Evolutionary conservation across 441 rosid species (phyloP), one percentile per base, ranked within the genome.

Genomic region (Croton laevigatus): DNA sequence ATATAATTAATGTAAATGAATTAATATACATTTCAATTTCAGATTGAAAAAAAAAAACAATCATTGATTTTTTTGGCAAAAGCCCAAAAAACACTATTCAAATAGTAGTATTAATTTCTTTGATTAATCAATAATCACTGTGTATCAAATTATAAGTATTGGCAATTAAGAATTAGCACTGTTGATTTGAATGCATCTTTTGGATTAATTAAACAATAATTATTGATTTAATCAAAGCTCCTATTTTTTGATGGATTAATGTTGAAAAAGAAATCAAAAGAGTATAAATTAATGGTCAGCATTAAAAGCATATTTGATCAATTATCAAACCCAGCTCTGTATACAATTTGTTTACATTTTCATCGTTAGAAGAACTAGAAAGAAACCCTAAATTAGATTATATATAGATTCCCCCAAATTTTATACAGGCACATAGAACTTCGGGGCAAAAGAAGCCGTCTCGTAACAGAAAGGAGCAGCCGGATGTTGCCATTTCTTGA

Each of bases 401-500:
- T 17, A 7, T 10, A 1, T 37, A n/a, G n/a, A n/a, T n/a, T n/a
- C n/a, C 52, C n/a, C n/a, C 38, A 8, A 22, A 22, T 6, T 1
- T 3, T 80, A 87, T 42, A 84, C 90, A 27, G 91, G 89, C 37
- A 91, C 90, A 40, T 64, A 71, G 44, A 91, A 86, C 11, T 88
- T 71, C 17, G 86, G 87, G 69, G 72, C 79, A 42, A 80, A 75
- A 74, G 82, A 40, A 1, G 81, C 66, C 66, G 87, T 54, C 37
- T 90, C 93, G 77, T 79, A 84, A 68, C 79, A 81, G 64, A 91
- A 83, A 23, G 98, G 95, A 40, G 90, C 90, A 38, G 98, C 97
- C 9, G 98, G 97, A 71, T 94, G 98, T 75, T 90, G 90, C 98
- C 98, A 91, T 69, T 79, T 88, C 81, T 87, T 83, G 72, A 84